Evolutionary conservation across 2,329 filamentous ascomycete genomes (phyloP).

Genomic region (Aureobasidium sp.): DNA sequence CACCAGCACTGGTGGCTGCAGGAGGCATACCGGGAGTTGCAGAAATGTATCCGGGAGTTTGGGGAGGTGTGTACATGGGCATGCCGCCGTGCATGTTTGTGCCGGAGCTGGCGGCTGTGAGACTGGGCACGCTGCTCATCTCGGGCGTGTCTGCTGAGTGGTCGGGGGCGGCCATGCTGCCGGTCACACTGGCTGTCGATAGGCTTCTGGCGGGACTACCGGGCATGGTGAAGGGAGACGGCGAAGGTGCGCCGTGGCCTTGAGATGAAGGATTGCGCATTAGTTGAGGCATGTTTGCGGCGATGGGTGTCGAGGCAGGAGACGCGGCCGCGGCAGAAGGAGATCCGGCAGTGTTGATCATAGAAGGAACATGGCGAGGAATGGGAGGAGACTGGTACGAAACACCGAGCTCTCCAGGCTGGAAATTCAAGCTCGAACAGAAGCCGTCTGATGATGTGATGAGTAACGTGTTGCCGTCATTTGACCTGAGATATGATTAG

Average conservation of each 20-base stretch:
- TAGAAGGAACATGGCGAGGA: slow-evolving; percentile 30
- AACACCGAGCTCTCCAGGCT: slow-evolving; percentile 75
- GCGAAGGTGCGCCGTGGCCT: slow-evolving; percentile 14
- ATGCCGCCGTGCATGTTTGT: slow-evolving; percentile 39
- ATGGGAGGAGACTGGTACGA: slow-evolving; percentile 61
- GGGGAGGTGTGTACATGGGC: slow-evolving; percentile 81
- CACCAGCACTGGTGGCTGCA: slow-evolving; percentile 22
- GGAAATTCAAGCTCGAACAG: slow-evolving; percentile 84
- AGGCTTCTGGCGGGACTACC: slow-evolving; percentile 19
- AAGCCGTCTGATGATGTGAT: slow-evolving; percentile 99
- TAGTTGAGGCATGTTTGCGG: slow-evolving; percentile 9
- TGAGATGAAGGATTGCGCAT: slow-evolving; percentile 18
- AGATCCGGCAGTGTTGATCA: slow-evolving; percentile 27
- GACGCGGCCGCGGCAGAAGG: slow-evolving; percentile 27
- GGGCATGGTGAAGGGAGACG: slow-evolving; percentile 17
- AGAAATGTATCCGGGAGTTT: slow-evolving; percentile 61
- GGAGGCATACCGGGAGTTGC: slow-evolving; percentile 34
- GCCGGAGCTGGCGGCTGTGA: slow-evolving; percentile 66
- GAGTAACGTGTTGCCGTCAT: slow-evolving; percentile 69
- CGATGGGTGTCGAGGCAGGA: slow-evolving; percentile 17
- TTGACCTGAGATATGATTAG: slow-evolving; percentile 51
- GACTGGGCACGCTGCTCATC: slow-evolving; percentile 66
- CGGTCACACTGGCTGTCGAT: slow-evolving; percentile 16
- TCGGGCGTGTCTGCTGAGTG: slow-evolving; percentile 64
- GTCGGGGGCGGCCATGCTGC: slow-evolving; percentile 24